Evolutionary conservation across 371 early-diverging fungal genomes (phyloP).

Genomic region (Rhizopus stolonifer): DNA sequence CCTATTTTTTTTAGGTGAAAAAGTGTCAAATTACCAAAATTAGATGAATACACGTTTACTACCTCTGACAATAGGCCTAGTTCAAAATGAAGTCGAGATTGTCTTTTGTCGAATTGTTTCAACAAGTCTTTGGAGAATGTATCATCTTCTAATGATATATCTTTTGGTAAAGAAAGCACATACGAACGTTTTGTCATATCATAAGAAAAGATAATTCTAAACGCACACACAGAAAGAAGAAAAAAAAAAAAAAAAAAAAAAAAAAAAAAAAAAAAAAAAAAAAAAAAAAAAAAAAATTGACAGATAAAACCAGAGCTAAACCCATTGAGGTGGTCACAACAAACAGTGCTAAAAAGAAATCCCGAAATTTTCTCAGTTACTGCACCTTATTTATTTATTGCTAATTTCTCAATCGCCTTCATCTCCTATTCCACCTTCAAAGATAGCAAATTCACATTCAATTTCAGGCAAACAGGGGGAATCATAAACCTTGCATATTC

Average conservation of each 20-base stretch:
- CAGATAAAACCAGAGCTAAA: too few relatives aligned
- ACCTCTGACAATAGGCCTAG: conserved; percentile 32
- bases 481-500: conserved; percentile 87
- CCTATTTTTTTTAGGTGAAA: conserved; percentile 3
- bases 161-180: conserved; percentile 14
- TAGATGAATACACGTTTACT: conserved; percentile 21
- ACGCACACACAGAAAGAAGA: too few relatives aligned
- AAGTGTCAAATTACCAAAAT: conserved; percentile 26
- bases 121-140: conserved; percentile 40
- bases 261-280: conserved; percentile 8
- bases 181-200: conserved; percentile 15
- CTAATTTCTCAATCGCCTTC: conserved; percentile 55
- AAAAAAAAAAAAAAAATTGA: not conserved
- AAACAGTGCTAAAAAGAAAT: too few relatives aligned
- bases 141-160: conserved; percentile 21
- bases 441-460: conserved; percentile 69
- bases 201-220: not conserved
- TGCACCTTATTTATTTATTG: too few relatives aligned
- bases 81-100: conserved; percentile 36
- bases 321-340: too few relatives aligned
- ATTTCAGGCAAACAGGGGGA: conserved; percentile 79
- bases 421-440: conserved; percentile 62
- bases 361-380: too few relatives aligned
- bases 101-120: conserved; percentile 38
- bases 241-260: conserved; percentile 1